A percentile compares a stretch with the other conserved stretches of the same genome.
Evolutionary conservation across 768 basidiomycete genomes (phyloP).

Genomic region (Artomyces pyxidatus): DNA sequence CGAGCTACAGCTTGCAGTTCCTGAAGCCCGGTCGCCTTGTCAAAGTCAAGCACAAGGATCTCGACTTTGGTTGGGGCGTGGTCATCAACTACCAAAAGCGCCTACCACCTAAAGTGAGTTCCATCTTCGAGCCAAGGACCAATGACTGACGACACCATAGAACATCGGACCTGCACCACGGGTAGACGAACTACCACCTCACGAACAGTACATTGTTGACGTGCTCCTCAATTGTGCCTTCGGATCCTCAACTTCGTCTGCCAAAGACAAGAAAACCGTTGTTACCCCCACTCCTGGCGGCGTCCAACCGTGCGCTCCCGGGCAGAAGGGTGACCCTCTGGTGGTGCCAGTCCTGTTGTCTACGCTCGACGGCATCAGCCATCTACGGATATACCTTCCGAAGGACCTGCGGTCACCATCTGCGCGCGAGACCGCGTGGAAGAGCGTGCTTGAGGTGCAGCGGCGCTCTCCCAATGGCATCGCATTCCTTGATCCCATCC

Average conservation of each 20-base stretch:
- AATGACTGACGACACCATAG: neutral
- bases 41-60: slow-evolving; percentile 75
- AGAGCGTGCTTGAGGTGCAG: slow-evolving; percentile 87
- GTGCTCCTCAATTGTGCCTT: slow-evolving; percentile 77
- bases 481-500: slow-evolving; percentile 79
- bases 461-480: slow-evolving; percentile 85
- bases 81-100: slow-evolving; percentile 91
- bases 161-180: slow-evolving; percentile 62
- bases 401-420: slow-evolving; percentile 79
- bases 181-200: slow-evolving; percentile 65
- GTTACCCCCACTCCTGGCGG: slow-evolving; percentile 55
- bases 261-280: slow-evolving; percentile 51
- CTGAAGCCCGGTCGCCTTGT: slow-evolving; percentile 89
- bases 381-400: slow-evolving; percentile 79
- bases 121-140: neutral
- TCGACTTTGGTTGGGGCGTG: slow-evolving; percentile 96
- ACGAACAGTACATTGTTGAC: slow-evolving; percentile 89
- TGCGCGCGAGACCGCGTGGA: slow-evolving; percentile 79
- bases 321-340: slow-evolving; percentile 71
- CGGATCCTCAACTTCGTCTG: slow-evolving; percentile 45
- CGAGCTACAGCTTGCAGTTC: slow-evolving; percentile 91
- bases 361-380: slow-evolving; percentile 79
- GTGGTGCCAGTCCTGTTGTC: slow-evolving; percentile 85
- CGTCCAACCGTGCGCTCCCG: slow-evolving; percentile 64
- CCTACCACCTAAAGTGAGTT: slow-evolving; percentile 62